A percentile compares a stretch with the other conserved stretches of the same genome.
These are phyloP conservation scores for Phytophthora macrochlamydospora DNA, from an alignment of 352 stramenopile species.

Conservation along the genomic window DNA sequence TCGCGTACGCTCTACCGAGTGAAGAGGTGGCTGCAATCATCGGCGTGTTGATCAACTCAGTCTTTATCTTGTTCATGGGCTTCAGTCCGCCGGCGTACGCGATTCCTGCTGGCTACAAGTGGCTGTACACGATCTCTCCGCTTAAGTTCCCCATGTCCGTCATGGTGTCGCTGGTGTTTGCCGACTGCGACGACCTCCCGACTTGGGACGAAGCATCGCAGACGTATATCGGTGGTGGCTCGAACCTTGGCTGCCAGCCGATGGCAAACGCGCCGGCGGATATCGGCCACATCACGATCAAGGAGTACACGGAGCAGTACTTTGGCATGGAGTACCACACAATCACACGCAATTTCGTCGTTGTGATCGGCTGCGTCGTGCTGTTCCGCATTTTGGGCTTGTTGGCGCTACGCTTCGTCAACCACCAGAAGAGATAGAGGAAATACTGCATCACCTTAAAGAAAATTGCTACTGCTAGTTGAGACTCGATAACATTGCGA, in stretches of 20 bases:
- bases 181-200: slow-evolving; percentile 1
- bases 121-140: slow-evolving; percentile 39
- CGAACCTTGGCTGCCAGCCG: slow-evolving; percentile 22
- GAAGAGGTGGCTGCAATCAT: slow-evolving; percentile 49
- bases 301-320: slow-evolving; percentile 5
- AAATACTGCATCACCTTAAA: too few relatives aligned
- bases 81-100: slow-evolving; percentile 44
- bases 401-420: background rate
- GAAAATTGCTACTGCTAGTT: too few relatives aligned
- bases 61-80: slow-evolving; percentile 66
- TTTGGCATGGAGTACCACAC: slow-evolving; percentile 4
- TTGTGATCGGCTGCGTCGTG: background rate
- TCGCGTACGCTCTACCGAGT: slow-evolving; percentile 57
- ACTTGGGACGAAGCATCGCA: background rate
- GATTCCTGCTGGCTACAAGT: slow-evolving; percentile 36
- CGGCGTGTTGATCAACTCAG: slow-evolving; percentile 44
- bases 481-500: too few relatives aligned
- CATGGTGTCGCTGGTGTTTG: slow-evolving; percentile 24
- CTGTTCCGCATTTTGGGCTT: background rate
- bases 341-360: slow-evolving; percentile 11
- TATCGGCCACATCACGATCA: slow-evolving; percentile 3
- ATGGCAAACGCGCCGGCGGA: background rate
- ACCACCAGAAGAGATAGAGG: slow-evolving; percentile 1
- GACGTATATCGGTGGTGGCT: background rate
- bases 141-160: slow-evolving; percentile 38